These are phyloP conservation scores for Termitomyces titanicus DNA, from an alignment of 768 basidiomycete species.

Conservation along the genomic window DNA sequence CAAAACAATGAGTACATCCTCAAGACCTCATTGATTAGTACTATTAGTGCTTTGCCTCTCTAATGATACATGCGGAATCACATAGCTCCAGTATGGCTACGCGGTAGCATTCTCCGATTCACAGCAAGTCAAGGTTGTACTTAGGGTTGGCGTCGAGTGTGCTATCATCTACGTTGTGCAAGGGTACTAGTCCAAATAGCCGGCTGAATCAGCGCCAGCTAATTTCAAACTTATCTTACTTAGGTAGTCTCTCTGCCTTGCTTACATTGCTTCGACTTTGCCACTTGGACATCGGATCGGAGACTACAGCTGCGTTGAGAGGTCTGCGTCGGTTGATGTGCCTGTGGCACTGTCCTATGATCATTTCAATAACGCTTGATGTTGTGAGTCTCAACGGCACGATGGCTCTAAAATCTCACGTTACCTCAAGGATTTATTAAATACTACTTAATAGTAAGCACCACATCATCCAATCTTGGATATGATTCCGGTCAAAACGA, in stretches of 20 bases:
- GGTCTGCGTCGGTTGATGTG: not conserved
- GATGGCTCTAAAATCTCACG: too few relatives aligned
- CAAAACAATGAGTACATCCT: not conserved
- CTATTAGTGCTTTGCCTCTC: not conserved
- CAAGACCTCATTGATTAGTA: too few relatives aligned
- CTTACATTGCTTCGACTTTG: not conserved
- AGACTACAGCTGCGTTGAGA: not conserved
- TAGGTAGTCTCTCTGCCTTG: too few relatives aligned
- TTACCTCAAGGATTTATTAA: too few relatives aligned
- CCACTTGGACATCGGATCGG: not conserved
- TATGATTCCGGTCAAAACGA: not conserved
- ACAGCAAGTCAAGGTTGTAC: not conserved
- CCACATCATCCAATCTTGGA: not conserved
- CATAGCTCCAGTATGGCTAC: not conserved
- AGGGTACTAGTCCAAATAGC: not conserved
- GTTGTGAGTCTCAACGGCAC: not conserved
- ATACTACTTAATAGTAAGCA: too few relatives aligned
- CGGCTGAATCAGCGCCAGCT: not conserved
- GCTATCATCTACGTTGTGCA: not conserved
- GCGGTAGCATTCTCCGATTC: not conserved
- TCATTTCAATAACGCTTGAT: not conserved
- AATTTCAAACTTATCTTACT: too few relatives aligned
- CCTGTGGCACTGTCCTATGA: not conserved
- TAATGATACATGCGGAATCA: not conserved
- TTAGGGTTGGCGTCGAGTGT: not conserved